Percentiles rank a stretch among this genome's conserved stretches.
Conservation (phyloP, 1,284 basidiomycete species). For the Cutaneotrichosporon sp. region DNA sequence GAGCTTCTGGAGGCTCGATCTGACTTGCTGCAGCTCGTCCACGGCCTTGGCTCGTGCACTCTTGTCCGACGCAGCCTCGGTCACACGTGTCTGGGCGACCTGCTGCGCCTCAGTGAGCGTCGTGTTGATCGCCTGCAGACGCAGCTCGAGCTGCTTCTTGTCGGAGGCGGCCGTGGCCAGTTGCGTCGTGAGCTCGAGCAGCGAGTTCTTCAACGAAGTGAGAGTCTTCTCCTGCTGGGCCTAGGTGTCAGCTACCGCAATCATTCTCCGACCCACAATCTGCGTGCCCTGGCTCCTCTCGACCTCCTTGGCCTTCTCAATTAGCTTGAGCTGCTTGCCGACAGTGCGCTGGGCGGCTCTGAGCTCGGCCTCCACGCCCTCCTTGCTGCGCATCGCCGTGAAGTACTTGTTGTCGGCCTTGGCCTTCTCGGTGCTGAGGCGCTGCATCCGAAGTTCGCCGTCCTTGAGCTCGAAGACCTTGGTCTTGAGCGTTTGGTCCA, state of each 20-base stretch:
- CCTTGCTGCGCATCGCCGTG: conserved; percentile 84
- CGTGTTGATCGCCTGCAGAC: conserved; percentile 47
- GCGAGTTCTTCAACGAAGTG: conserved; percentile 54
- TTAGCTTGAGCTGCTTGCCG: conserved; percentile 75
- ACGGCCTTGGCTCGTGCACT: conserved; percentile 44
- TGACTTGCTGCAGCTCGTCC: conserved; percentile 50
- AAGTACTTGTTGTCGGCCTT: conserved; percentile 96
- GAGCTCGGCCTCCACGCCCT: conserved; percentile 74
- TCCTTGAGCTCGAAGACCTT: conserved; percentile 79
- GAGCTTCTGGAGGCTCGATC: conserved; percentile 43
- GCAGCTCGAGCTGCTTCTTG: conserved; percentile 42
- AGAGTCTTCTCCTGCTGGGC: conserved; percentile 59
- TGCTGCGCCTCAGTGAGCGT: conserved; percentile 52
- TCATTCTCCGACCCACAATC: conserved; percentile 57
- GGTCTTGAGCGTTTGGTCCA: conserved; percentile 77
- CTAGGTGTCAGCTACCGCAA: conserved; percentile 47
- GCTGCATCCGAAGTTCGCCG: conserved; percentile 73
- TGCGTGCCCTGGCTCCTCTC: conserved; percentile 65
- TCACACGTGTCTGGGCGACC: conserved; percentile 50
- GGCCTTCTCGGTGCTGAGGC: conserved; percentile 72
- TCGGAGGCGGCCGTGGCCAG: conserved; percentile 54
- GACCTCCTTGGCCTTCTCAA: conserved; percentile 69
- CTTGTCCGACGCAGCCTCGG: conserved; percentile 45
- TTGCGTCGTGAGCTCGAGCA: conserved; percentile 53
- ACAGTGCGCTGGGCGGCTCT: conserved; percentile 66